phyloP scores from a whole-genome alignment of 108 stramenopile species.

The Nitzschia sp. region DNA sequence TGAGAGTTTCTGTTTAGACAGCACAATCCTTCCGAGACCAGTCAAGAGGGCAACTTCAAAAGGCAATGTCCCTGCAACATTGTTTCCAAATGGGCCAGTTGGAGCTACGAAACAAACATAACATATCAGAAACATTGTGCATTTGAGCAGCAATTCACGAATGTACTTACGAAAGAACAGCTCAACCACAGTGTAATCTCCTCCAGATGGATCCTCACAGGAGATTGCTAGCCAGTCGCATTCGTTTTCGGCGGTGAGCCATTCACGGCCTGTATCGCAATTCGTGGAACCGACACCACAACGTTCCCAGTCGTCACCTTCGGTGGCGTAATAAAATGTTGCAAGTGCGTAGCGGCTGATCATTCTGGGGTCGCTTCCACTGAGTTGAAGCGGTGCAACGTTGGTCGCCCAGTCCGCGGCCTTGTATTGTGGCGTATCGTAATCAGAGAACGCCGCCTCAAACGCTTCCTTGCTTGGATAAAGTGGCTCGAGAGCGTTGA shows the following conservation, averaged over 20 bases:
- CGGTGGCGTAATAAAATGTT: conserved; percentile 37
- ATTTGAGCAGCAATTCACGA: too few relatives aligned
- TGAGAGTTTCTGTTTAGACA: conserved; percentile 12
- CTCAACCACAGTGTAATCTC: conserved; percentile 1
- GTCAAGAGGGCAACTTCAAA: conserved; percentile 26
- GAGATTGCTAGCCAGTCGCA: conserved; percentile 30
- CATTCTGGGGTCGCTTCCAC: conserved; percentile 15
- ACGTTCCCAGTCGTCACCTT: conserved; percentile 37
- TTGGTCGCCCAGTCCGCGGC: conserved; percentile 30
- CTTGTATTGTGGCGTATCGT: conserved; percentile 23
- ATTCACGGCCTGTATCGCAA: conserved; percentile 14
- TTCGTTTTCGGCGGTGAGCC: conserved; percentile 32
- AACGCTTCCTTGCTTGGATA: conserved; percentile 10
- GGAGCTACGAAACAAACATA: conserved; percentile 9
- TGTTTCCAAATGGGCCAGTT: conserved; percentile 13
- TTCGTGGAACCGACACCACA: conserved; percentile 14
- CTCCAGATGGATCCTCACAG: conserved; percentile 4
- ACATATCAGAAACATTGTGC: too few relatives aligned
- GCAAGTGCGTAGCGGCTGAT: conserved; percentile 40
- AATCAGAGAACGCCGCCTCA: conserved; percentile 7
- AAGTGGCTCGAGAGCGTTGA: conserved; percentile 2
- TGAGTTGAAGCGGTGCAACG: not conserved
- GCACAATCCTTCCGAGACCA: conserved; percentile 9
- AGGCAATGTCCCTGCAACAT: conserved; percentile 31
- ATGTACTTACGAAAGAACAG: conserved; percentile 39